Conservation (phyloP, 768 basidiomycete genomes). For the Lactarius sanguifluus region DNA sequence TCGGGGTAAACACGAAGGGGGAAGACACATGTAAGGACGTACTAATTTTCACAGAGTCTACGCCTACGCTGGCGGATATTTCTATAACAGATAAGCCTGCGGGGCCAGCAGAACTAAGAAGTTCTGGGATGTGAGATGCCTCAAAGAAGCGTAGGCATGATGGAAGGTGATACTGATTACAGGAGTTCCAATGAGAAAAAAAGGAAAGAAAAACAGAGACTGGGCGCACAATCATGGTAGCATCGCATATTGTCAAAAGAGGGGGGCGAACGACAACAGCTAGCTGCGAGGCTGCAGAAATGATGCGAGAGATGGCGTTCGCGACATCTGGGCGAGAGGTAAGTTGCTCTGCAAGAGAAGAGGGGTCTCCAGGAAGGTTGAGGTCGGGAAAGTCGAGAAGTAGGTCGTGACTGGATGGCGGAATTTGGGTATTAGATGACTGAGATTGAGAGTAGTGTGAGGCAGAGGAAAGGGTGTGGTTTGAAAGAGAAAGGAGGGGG, state of each 20-base stretch:
- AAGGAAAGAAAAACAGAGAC: not conserved
- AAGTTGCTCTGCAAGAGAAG: constrained; percentile 52
- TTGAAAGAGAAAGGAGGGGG: constrained; percentile 24
- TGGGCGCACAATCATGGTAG: constrained; percentile 59
- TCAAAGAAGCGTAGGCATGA: constrained; percentile 73
- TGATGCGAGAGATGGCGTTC: constrained; percentile 59
- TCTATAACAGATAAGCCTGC: constrained; percentile 50
- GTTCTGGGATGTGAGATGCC: constrained; percentile 67
- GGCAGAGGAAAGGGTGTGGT: constrained; percentile 23
- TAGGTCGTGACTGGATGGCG: constrained; percentile 11
- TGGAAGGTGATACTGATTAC: constrained; percentile 66
- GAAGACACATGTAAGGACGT: constrained; percentile 26
- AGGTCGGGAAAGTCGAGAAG: constrained; percentile 34
- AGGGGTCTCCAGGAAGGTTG: constrained; percentile 33
- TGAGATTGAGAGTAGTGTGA: constrained; percentile 26
- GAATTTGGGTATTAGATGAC: constrained; percentile 9
- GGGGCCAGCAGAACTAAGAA: constrained; percentile 63
- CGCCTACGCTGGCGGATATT: constrained; percentile 41
- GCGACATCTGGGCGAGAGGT: constrained; percentile 59
- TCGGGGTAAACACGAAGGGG: not conserved
- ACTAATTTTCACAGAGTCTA: constrained; percentile 53
- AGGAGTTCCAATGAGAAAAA: not conserved
- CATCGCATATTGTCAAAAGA: constrained; percentile 72
- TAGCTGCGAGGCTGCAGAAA: constrained; percentile 70
- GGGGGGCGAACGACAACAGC: constrained; percentile 63